Evolutionary conservation across 2,329 filamentous ascomycete species (phyloP).

Genomic region (Hypoxylon sp.): DNA sequence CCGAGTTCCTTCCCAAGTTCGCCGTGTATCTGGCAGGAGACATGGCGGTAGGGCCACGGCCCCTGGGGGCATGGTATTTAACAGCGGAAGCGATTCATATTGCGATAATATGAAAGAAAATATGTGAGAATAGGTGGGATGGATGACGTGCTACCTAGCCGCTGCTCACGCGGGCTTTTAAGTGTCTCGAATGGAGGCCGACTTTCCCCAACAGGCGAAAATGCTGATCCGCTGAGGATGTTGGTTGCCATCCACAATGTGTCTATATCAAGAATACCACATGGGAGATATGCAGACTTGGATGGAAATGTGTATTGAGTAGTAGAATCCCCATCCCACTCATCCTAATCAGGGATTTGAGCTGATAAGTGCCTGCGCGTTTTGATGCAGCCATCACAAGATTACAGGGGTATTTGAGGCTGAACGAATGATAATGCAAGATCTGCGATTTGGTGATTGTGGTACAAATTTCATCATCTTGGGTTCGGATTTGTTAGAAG

Average conservation of each 20-base stretch:
- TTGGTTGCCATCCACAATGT: slow-evolving; percentile 26
- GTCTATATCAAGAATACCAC: slow-evolving; percentile 10
- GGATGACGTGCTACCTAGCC: slow-evolving; percentile 41
- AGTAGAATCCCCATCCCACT: slow-evolving; percentile 13
- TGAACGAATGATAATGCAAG: slow-evolving; percentile 37
- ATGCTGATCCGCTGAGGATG: slow-evolving; percentile 26
- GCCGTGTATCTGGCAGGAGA: slow-evolving; percentile 20
- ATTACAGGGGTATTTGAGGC: slow-evolving; percentile 23
- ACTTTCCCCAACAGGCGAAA: slow-evolving; percentile 24
- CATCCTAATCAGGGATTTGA: slow-evolving; percentile 13
- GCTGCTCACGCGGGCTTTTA: slow-evolving; percentile 39
- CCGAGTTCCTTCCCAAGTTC: slow-evolving; percentile 18
- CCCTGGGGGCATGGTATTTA: slow-evolving; percentile 34
- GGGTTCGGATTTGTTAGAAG: not conserved
- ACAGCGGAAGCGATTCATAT: slow-evolving; percentile 25
- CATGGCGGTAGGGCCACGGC: slow-evolving; percentile 27
- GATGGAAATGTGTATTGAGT: slow-evolving; percentile 28
- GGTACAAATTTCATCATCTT: slow-evolving; percentile 39
- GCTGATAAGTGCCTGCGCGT: not conserved
- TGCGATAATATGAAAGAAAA: slow-evolving; percentile 21
- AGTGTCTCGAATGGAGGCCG: slow-evolving; percentile 23
- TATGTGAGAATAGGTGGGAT: slow-evolving; percentile 46
- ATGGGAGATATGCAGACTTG: slow-evolving; percentile 23
- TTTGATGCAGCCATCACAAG: slow-evolving; percentile 21
- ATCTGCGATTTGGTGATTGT: slow-evolving; percentile 42